Conservation (phyloP, 164 flowering plant species). For the Platanus orientalis region DNA sequence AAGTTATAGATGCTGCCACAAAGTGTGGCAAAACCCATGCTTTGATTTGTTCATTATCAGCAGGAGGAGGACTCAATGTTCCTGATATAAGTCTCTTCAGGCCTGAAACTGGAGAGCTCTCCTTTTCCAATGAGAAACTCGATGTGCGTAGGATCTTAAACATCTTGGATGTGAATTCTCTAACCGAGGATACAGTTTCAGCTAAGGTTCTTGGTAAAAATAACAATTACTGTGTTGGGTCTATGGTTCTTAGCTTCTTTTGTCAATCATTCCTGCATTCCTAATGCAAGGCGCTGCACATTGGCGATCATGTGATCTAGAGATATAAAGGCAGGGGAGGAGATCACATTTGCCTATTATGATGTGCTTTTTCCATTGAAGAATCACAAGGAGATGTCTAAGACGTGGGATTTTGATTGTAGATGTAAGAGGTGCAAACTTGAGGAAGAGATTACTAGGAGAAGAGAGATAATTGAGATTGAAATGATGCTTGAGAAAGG, state of each 20-base stretch:
- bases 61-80: constrained; percentile 51
- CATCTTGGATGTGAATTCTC: constrained; percentile 78
- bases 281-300: constrained; percentile 74
- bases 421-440: constrained; percentile 70
- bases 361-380: constrained; percentile 50
- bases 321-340: constrained; percentile 81
- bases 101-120: constrained; percentile 41
- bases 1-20: constrained; percentile 37
- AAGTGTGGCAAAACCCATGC: constrained; percentile 36
- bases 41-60: constrained; percentile 43
- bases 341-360: constrained; percentile 76
- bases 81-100: constrained; percentile 57
- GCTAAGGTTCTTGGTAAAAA: constrained; percentile 65
- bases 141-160: constrained; percentile 41
- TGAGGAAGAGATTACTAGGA: constrained; percentile 40
- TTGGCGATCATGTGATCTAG: constrained; percentile 71
- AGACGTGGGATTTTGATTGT: constrained; percentile 74
- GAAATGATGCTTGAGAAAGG: constrained; percentile 51
- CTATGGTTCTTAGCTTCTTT: constrained; percentile 79
- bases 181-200: constrained; percentile 58
- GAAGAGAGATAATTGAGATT: constrained; percentile 50
- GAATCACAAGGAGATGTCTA: constrained; percentile 47
- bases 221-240: constrained; percentile 63
- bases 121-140: constrained; percentile 5
- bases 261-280: constrained; percentile 81